These are phyloP conservation scores for Naganishia liquefaciens DNA, from an alignment of 1,284 basidiomycete species.

Conservation along the genomic window DNA sequence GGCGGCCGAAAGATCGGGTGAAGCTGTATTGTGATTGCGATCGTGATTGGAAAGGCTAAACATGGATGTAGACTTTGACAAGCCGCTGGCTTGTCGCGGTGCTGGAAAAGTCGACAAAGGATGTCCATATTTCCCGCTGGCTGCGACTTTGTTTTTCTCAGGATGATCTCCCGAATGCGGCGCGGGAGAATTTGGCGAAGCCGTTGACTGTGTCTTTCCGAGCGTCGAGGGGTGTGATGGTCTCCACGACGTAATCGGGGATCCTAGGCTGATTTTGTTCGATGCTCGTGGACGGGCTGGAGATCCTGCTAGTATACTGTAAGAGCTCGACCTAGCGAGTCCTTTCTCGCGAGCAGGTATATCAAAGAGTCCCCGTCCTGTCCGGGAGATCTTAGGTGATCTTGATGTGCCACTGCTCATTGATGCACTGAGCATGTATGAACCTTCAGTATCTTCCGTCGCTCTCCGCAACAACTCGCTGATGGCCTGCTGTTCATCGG, in stretches of 20 bases:
- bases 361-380: conserved; percentile 23
- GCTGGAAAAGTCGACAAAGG: not conserved
- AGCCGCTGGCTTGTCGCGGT: conserved; percentile 5
- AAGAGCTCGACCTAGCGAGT: conserved; percentile 6
- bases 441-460: conserved; percentile 5
- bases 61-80: conserved; percentile 24
- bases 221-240: conserved; percentile 10
- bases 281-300: not conserved
- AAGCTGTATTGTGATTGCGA: not conserved
- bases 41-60: conserved; percentile 4
- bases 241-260: conserved; percentile 10
- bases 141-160: no score
- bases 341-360: conserved; percentile 5
- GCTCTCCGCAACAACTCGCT: conserved; percentile 26
- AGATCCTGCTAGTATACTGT: conserved; percentile 3
- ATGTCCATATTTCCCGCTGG: not conserved
- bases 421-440: not conserved
- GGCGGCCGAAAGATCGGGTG: not conserved
- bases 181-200: not conserved
- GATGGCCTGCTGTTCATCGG: conserved; percentile 27
- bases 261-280: not conserved
- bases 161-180: no score
- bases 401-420: not conserved
- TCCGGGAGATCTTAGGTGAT: conserved; percentile 12
- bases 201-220: conserved; percentile 6